These are phyloP conservation scores for Pugionium dolabratum DNA, from an alignment of 345 rosid genomes.

Conservation along the genomic window DNA sequence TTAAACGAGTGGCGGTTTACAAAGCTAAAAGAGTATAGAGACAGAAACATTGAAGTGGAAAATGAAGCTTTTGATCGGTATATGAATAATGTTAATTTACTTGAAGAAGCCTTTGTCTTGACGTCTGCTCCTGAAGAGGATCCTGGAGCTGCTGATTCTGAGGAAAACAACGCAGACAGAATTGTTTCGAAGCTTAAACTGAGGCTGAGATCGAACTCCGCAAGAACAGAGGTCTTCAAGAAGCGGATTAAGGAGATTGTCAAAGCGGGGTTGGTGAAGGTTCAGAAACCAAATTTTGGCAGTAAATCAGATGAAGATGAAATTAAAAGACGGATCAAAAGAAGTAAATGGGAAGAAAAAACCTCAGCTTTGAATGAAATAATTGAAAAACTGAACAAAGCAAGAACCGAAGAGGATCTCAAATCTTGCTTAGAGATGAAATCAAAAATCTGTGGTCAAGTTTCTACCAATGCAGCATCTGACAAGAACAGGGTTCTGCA, in stretches of 20 bases:
- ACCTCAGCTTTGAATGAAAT: constrained; percentile 56
- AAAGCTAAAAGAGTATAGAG: constrained; percentile 74
- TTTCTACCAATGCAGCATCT: constrained; percentile 29
- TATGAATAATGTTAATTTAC: constrained; percentile 65
- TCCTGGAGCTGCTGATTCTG: constrained; percentile 38
- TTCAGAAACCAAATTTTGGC: constrained; percentile 40
- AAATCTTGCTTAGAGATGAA: constrained; percentile 67
- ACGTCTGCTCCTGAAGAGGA: constrained; percentile 49
- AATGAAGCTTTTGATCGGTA: constrained; percentile 86
- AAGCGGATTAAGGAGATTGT: constrained; percentile 56
- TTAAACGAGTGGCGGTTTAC: constrained; percentile 93
- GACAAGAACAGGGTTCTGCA: constrained; percentile 34
- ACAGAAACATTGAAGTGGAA: constrained; percentile 71
- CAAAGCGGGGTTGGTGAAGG: constrained; percentile 63
- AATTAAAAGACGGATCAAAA: constrained; percentile 41
- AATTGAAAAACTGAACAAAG: constrained; percentile 72
- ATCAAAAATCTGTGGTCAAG: constrained; percentile 47
- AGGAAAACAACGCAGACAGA: constrained; percentile 36
- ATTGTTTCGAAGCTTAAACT: constrained; percentile 46
- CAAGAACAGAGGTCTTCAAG: constrained; percentile 55
- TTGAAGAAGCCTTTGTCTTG: constrained; percentile 70
- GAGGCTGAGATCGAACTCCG: constrained; percentile 52
- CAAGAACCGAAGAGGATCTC: constrained; percentile 76
- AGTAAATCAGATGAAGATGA: constrained; percentile 40
- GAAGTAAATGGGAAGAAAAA: constrained; percentile 50